Base-by-base conservation (phyloP, 1,284 basidiomycete species). In the Boletellus sp. region DNA sequence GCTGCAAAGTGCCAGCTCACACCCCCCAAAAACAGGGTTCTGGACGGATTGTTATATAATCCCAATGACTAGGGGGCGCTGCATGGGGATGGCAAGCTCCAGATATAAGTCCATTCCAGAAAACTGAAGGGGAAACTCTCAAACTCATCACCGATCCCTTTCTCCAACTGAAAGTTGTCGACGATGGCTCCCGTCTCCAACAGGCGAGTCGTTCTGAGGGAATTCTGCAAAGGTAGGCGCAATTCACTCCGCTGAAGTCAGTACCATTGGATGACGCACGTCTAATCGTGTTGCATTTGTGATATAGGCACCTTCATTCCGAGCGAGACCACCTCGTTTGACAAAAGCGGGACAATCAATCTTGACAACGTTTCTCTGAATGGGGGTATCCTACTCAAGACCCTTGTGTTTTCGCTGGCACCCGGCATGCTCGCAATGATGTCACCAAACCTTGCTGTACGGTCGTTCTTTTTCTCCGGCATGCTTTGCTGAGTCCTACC, bases 351-450 rank as follows among this genome's bases (percentile, higher is more conserved):
- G 40, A 53, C 39, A 10, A 61, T 61, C 12, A 52, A 63, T 22
- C 19, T 51, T 3, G 50, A 57, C 15, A 54, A 50, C 15, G 44
- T 63, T 5, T 22, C 49, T n/a, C 33, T 60, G 44, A 35, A 53
- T 1, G 59, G 59, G 0, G 50, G 59, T 0, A 7, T 59, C 16
- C n/a, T 62, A 13, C 28, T 60, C 42, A 63, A 63, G 42, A 56
- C 38, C 5, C 49, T 63, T 11, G 47, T 59, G 8, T 26, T 60
- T 32, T 47, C 56, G 4, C 39, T 60, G 50, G 59, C 50, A 1
- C 57, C 59, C 2, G 49, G 35, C 38, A 0, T 60, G 1, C 15
- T 42, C 1, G 18, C 28, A 8, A 42, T 15, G 36, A 59, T 60
- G 59, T 37, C 6, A 11, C 10, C 35, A 10, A 30, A 18, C 18